These are phyloP conservation scores for Aspergillus terreus DNA, from an alignment of 2,329 filamentous ascomycete genomes.

Conservation along the genomic window DNA sequence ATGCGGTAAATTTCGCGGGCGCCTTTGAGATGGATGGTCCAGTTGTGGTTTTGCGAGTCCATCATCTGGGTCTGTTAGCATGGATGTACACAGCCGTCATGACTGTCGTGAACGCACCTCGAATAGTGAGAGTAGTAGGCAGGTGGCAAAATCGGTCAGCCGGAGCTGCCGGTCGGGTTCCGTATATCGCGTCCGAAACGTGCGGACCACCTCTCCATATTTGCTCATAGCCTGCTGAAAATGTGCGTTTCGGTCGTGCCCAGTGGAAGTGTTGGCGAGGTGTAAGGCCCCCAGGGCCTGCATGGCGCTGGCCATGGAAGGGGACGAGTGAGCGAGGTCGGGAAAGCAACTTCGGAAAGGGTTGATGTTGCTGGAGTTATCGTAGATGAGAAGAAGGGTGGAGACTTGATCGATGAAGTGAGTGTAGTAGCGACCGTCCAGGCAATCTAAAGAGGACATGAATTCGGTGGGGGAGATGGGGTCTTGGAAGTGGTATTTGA, in stretches of 20 bases:
- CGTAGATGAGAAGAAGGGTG: slow-evolving; percentile 33
- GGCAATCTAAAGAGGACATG: slow-evolving; percentile 17
- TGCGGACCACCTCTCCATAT: slow-evolving; percentile 36
- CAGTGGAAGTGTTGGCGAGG: slow-evolving; percentile 35
- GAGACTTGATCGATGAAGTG: slow-evolving; percentile 34
- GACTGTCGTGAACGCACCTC: slow-evolving; percentile 22
- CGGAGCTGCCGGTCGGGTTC: slow-evolving; percentile 21
- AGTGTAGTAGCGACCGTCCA: slow-evolving; percentile 32
- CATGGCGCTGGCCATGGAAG: slow-evolving; percentile 37
- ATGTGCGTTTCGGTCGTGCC: slow-evolving; percentile 29
- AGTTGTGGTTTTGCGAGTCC: slow-evolving; percentile 36
- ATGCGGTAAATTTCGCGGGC: slow-evolving; percentile 36
- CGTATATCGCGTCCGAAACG: slow-evolving; percentile 26
- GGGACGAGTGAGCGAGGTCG: slow-evolving; percentile 29
- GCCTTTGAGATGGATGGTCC: slow-evolving; percentile 38
- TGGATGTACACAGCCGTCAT: too few species aligned
- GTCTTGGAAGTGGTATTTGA: slow-evolving; percentile 25
- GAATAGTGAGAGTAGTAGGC: slow-evolving; percentile 31
- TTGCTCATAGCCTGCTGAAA: slow-evolving; percentile 37
- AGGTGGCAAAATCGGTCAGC: slow-evolving; percentile 32
- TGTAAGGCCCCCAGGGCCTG: slow-evolving; percentile 39
- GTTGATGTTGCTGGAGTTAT: slow-evolving; percentile 34
- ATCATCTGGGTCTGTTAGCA: slow-evolving; percentile 27
- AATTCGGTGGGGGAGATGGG: slow-evolving; percentile 19
- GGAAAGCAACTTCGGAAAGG: slow-evolving; percentile 34